Base-by-base conservation (phyloP, 345 rosid species). In the Gossypium turneri region DNA sequence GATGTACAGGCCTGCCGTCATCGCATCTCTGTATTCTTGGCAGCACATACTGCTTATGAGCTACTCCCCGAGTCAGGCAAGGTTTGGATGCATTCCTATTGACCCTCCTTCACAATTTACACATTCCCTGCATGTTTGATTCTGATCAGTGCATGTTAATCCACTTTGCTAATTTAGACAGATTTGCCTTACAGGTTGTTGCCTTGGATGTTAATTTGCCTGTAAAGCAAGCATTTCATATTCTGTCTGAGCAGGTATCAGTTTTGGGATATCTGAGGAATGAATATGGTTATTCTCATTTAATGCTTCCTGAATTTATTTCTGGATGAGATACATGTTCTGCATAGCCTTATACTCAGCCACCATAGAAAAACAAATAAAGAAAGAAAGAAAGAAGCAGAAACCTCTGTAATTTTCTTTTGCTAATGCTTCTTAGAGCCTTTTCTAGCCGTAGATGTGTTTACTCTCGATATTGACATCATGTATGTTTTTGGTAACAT, bases 21-120 rank as follows among this genome's bases (percentile, higher is more conserved):
- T 20, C 89, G 83, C 24, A 75, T 90, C 73, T 87, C 88, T 76
- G 73, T 78, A 41, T 88, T 85, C 79, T 77, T 90, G 81, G 82
- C 85, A 64, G 76, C 85, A 6, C 91, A 87, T 58, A 88, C 89
- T 41, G 90, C 88, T 27, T 88, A 90, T 59, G 95, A 88, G 76
- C 82, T 90, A 73, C 88, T 90, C 76, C 95, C 95, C 38, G 88
- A 87, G 91, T 90, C 95, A 70, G 95, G 95, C 88, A 90, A 90
- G 92, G 95, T 90, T 76, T 85, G 92, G 78, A 79, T 79, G 63
- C 80, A 72, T 82, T 51, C 51, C 82, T 78, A 59, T 64, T 9
- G 5, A 29, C 62, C 72, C 69, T 70, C 41, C 44, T 44, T 48
- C 29, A 58, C 25, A 20, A 76, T 53, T 41, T 24, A n/a, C 9